Conservation (phyloP, 2,329 filamentous ascomycete genomes). For the Scedosporium dehoogii region DNA sequence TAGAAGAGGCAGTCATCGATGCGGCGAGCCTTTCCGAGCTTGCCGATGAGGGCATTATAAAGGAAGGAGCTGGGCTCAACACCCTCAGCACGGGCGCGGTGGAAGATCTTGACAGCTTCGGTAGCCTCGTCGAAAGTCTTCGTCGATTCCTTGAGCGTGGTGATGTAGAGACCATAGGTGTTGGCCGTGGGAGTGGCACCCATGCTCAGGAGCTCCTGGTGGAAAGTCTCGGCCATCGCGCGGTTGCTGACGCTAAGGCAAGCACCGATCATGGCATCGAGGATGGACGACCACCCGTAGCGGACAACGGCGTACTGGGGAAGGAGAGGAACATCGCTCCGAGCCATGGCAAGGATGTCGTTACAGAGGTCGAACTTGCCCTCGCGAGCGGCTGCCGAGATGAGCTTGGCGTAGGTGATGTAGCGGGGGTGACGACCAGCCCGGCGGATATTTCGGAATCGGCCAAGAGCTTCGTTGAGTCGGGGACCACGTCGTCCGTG, state of each 20-base stretch:
- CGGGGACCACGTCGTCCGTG: slow-evolving; percentile 63
- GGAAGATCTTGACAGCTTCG: slow-evolving; percentile 95
- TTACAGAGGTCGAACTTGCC: slow-evolving; percentile 72
- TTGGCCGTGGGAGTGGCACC: slow-evolving; percentile 89
- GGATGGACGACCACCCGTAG: slow-evolving; percentile 92
- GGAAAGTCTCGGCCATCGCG: slow-evolving; percentile 71
- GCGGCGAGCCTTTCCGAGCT: slow-evolving; percentile 92
- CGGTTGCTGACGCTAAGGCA: slow-evolving; percentile 78
- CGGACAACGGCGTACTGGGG: slow-evolving; percentile 78
- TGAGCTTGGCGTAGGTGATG: slow-evolving; percentile 93
- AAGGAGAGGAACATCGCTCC: slow-evolving; percentile 76
- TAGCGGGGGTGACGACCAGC: slow-evolving; percentile 87
- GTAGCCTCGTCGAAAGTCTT: slow-evolving; percentile 98
- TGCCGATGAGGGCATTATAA: slow-evolving; percentile 96
- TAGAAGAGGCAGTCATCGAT: slow-evolving; percentile 98
- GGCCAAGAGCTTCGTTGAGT: slow-evolving; percentile 69
- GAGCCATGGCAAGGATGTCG: slow-evolving; percentile 82
- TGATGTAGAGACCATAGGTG: slow-evolving; percentile 97
- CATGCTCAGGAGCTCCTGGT: slow-evolving; percentile 85
- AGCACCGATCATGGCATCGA: slow-evolving; percentile 93
- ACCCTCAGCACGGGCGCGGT: slow-evolving; percentile 83
- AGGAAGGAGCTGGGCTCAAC: slow-evolving; percentile 94
- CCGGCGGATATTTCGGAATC: slow-evolving; percentile 88
- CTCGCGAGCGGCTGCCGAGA: slow-evolving; percentile 78
- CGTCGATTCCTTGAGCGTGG: slow-evolving; percentile 92